Evolutionary conservation across 2,329 filamentous ascomycete genomes (phyloP).

Genomic region (Aspergillus pseudoviridinutans): DNA sequence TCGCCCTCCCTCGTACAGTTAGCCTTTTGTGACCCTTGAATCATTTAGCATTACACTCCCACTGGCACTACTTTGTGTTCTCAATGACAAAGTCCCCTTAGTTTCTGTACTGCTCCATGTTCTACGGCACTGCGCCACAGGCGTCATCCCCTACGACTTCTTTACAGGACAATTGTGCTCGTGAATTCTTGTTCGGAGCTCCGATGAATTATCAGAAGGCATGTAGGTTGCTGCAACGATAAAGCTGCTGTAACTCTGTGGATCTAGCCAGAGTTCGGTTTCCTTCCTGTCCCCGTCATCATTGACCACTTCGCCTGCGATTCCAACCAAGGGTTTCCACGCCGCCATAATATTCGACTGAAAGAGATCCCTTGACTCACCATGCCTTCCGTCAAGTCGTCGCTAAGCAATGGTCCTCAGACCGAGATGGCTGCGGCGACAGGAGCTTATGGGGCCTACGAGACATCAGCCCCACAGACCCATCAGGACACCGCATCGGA

Average conservation of each 20-base stretch:
- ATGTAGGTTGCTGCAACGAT: conserved; percentile 9
- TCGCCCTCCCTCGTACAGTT: not conserved
- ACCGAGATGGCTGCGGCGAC: conserved; percentile 2
- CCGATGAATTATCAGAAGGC: conserved; percentile 14
- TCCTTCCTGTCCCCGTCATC: not conserved
- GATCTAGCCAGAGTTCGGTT: conserved; percentile 1
- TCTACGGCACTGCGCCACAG: conserved; percentile 14
- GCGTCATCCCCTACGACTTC: conserved; percentile 7
- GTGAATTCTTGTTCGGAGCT: not conserved
- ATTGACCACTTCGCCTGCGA: not conserved
- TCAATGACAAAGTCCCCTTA: conserved; percentile 2
- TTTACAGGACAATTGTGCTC: not conserved
- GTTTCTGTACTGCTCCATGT: conserved; percentile 10
- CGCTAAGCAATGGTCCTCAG: conserved; percentile 7
- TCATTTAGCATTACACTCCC: not conserved
- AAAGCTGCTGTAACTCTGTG: conserved; percentile 5
- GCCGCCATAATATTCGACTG: not conserved
- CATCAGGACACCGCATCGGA: conserved; percentile 19
- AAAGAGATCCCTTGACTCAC: conserved; percentile 1
- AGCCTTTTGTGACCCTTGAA: not conserved
- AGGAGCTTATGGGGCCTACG: conserved; percentile 1
- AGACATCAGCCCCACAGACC: conserved; percentile 11
- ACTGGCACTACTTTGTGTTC: not conserved
- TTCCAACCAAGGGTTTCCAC: not conserved
- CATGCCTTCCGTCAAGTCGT: conserved; percentile 9